phyloP scores from a whole-genome alignment of 148 eudicot species.

The Fagopyrum esculentum region DNA sequence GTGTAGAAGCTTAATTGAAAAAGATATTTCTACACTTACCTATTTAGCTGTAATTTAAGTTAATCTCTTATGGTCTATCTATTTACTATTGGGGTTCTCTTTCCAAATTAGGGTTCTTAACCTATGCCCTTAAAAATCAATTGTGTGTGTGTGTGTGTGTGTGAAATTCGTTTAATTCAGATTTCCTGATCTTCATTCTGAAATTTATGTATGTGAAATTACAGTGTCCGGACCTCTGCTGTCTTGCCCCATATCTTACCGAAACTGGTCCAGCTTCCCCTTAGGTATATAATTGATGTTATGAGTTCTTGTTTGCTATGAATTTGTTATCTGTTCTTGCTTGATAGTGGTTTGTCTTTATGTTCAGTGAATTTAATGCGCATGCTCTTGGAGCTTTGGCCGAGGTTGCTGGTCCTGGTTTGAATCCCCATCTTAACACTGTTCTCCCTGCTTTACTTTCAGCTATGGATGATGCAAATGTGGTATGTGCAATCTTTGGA shows the following conservation, averaged over 20 bases:
- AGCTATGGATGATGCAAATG: slow-evolving; percentile 69
- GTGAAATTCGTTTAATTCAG: neutral
- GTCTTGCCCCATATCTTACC: slow-evolving; percentile 97
- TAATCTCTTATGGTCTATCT: no score
- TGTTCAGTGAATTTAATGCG: slow-evolving; percentile 80
- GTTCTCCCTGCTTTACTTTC: slow-evolving; percentile 82
- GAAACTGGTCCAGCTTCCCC: slow-evolving; percentile 88
- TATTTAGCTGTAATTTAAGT: no score
- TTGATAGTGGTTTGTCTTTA: neutral
- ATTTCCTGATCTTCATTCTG: slow-evolving; percentile 12
- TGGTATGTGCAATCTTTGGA: slow-evolving; percentile 36
- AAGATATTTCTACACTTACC: no score
- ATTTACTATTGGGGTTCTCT: no score
- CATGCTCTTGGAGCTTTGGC: slow-evolving; percentile 99
- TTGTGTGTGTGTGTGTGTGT: slow-evolving; percentile 1
- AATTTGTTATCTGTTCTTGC: slow-evolving; percentile 8
- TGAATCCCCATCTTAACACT: slow-evolving; percentile 68
- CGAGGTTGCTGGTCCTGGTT: slow-evolving; percentile 96
- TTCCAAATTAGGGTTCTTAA: no score
- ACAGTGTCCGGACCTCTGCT: slow-evolving; percentile 89
- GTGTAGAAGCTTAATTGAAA: no score
- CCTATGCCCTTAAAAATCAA: no score
- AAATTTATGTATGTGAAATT: slow-evolving; percentile 9
- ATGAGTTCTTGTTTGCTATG: neutral
- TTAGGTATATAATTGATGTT: slow-evolving; percentile 45